Evolutionary conservation across 176 grass and related monocot species (phyloP).

Genomic region (Paspalum notatum): DNA sequence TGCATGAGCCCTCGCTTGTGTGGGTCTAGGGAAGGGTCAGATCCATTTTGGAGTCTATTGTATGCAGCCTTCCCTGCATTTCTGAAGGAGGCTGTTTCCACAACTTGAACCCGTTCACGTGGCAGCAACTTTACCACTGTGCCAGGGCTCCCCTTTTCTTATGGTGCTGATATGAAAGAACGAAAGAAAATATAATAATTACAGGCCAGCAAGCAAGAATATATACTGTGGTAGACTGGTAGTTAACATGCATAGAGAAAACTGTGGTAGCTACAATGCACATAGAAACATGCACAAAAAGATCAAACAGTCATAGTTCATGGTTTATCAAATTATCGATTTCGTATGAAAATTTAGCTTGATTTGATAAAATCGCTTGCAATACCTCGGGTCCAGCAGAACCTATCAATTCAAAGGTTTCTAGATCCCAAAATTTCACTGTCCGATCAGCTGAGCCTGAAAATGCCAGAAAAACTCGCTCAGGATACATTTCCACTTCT

Average conservation of each 20-base stretch:
- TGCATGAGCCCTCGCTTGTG: too few species aligned
- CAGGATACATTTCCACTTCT: constrained; percentile 23
- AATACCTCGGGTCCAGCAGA: constrained; percentile 90
- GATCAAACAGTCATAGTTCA: not conserved
- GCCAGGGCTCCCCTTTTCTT: not conserved
- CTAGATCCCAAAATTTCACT: constrained; percentile 98
- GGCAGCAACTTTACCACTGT: too few species aligned
- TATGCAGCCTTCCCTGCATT: too few species aligned
- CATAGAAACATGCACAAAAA: constrained; percentile 14
- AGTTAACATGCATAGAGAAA: too few species aligned
- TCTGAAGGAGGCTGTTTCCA: too few species aligned
- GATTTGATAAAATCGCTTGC: constrained; percentile 14
- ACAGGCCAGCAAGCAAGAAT: not conserved
- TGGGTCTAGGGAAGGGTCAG: too few species aligned
- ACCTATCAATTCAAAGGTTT: constrained; percentile 98
- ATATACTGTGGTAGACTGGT: not conserved
- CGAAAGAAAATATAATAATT: not conserved
- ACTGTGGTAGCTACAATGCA: constrained; percentile 14
- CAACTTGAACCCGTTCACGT: too few species aligned
- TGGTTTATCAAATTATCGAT: constrained; percentile 22
- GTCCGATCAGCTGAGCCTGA: constrained; percentile 85
- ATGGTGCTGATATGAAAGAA: constrained; percentile 24
- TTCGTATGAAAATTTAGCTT: not conserved
- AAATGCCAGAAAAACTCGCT: constrained; percentile 40
- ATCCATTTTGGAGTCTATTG: too few species aligned